Base-by-base conservation (phyloP, 1,139 yeast genomes). In the Kodamaea sp. region DNA sequence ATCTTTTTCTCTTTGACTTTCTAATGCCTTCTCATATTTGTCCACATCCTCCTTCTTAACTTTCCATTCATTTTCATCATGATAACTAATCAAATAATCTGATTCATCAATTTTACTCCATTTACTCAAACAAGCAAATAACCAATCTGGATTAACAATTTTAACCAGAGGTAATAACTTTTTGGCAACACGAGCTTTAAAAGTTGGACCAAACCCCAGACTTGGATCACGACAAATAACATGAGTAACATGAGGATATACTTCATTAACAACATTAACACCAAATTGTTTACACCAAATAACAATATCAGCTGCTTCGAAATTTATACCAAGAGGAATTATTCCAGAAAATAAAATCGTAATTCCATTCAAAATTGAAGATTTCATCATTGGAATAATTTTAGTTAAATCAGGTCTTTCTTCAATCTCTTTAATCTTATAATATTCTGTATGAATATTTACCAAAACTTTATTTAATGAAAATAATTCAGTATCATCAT, bases 271-370 rank as follows among this genome's bases (percentile, higher is more conserved):
- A 7, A 92, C 90, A 6, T 71, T 72, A 0, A 96, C 97, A 0
- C 98, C 98, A 70, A 92, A 92, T 43, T 90, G 87, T 41, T 79
- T 77, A 11, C 92, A 85, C 97, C 97, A 90, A 24, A 83, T 79
- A 2, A 90, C 97, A 36, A 92, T 86, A 57, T 88, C 96, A 2
- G 87, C 86, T 35, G 73, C 64, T 39, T 84, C 82, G 12, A 86
- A 65, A 42, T 80, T 76, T 6, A 82, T 73, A 1, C 94, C 94
- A 11, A 86, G 58, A 1, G 97, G 97, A 15, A 92, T 75, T 10
- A 90, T 73, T 0, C 97, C 97, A 1, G 96, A 84, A 53, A 92
- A 84, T 24, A 92, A 70, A 41, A 92, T 78, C 1, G 80, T 79
- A 34, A 83, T 75, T 2, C 84, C 92, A 30, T 74, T 64, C 46